Evolutionary conservation across 495 filamentous ascomycete genomes (phyloP).

Genomic region (Aspergillus indologenus): DNA sequence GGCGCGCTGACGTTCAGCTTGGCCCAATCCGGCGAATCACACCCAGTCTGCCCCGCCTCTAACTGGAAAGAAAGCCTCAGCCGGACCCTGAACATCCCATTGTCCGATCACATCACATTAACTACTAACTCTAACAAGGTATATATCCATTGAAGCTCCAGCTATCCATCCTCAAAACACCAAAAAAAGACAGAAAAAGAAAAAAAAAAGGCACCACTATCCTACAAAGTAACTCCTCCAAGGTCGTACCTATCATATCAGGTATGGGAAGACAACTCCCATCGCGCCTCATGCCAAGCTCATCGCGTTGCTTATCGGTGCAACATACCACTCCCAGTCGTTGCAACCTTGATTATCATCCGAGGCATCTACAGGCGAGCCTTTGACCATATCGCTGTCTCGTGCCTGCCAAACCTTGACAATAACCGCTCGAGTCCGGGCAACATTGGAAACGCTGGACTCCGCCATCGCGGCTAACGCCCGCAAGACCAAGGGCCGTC

Average conservation of each 20-base stretch:
- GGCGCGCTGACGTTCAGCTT: slow-evolving; percentile 4
- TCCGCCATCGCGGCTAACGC: slow-evolving; percentile 41
- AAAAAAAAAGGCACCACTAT: not conserved
- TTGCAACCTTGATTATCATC: slow-evolving; percentile 21
- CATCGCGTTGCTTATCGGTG: slow-evolving; percentile 41
- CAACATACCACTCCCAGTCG: slow-evolving; percentile 45
- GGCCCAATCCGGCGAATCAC: slow-evolving; percentile 3
- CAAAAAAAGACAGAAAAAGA: not conserved
- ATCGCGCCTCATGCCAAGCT: slow-evolving; percentile 34
- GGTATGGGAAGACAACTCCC: not conserved
- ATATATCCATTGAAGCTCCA: no score
- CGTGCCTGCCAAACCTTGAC: slow-evolving; percentile 43
- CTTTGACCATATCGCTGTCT: slow-evolving; percentile 36
- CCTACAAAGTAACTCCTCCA: not conserved
- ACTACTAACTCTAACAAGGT: no score
- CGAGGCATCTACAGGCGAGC: slow-evolving; percentile 11
- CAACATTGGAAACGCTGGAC: slow-evolving; percentile 40
- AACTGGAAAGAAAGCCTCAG: no score
- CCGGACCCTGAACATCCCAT: no score
- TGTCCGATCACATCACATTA: no score
- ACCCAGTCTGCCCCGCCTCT: not conserved
- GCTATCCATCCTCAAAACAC: not conserved
- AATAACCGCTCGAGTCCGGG: slow-evolving; percentile 41
- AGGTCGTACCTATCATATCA: no score
- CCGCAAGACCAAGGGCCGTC: slow-evolving; percentile 38